Evolutionary conservation across 352 stramenopile species (phyloP), one percentile per base, ranked within the genome.

Genomic region (Globisporangium rhizosaccharum): DNA sequence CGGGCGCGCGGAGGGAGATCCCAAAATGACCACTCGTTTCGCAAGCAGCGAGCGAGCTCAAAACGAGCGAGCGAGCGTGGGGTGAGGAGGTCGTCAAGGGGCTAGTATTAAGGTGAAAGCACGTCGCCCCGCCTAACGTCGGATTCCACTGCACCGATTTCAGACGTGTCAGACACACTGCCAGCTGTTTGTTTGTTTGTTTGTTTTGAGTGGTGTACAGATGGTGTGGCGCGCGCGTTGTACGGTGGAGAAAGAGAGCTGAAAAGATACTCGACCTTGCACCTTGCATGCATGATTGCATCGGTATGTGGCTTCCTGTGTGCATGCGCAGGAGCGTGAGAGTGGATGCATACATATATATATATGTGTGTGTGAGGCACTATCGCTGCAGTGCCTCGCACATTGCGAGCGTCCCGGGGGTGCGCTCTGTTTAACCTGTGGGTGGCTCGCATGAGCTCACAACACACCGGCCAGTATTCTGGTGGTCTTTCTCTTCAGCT

Each of bases 11-110:
- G 45, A 56, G 78, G 75, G 79, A 89, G 75, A 91, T 91, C 73
- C 74, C 75, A 77, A 88, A 91, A 89, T 91, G 82, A 83, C 71
- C 71, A 76, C 69, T 65, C 73, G 55, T 73, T 70, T 59, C 17
- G 20, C 28, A 33, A 33, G 28, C 28, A 41, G 23, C 45, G 26
- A 55, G 57, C 59, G 28, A 37, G 25, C 17, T 42, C 46, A 30
- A 26, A 11, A 23, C 36, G 18, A 25, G 41, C 23, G 28, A 44
- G 28, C 49, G 41, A 39, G 33, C 33, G 33, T 20, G 41, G 6
- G 41, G 39, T 45, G 18, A 46, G 14, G 41, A 17, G 41, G 18
- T 46, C 41, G 41, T 20, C 14, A 6, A 45, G 14, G 41, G 41
- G 41, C 6, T 6, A 6, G 41, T 20, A 56, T 53, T 20, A 26